Percentiles rank a stretch among this genome's conserved stretches.
Evolutionary conservation across 1,139 yeast genomes (phyloP).

Genomic region (Yamadazyma oceani): DNA sequence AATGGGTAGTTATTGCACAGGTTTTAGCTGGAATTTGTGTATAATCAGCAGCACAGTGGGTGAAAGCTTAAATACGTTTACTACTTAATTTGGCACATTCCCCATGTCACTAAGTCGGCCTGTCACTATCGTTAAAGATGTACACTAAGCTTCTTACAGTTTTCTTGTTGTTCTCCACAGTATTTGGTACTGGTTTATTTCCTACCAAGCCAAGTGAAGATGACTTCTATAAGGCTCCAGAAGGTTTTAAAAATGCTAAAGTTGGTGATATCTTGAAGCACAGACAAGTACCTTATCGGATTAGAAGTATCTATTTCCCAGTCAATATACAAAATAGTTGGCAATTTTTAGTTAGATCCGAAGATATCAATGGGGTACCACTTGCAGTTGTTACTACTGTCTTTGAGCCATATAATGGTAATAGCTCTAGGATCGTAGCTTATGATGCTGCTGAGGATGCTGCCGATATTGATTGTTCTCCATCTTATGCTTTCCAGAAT

Average conservation of each 20-base stretch:
- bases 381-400: conserved; percentile 32
- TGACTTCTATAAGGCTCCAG: conserved; percentile 24
- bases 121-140: too few relatives aligned
- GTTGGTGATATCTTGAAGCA: conserved; percentile 23
- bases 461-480: conserved; percentile 28
- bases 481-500: conserved; percentile 29
- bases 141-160: too few relatives aligned
- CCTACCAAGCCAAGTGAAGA: conserved; percentile 17
- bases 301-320: conserved; percentile 18
- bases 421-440: conserved; percentile 27
- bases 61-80: too few relatives aligned
- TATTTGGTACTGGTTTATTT: neutral
- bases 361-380: conserved; percentile 30
- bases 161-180: too few relatives aligned
- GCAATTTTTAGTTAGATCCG: conserved; percentile 34
- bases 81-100: too few relatives aligned
- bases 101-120: too few relatives aligned
- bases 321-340: conserved; percentile 27
- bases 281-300: conserved; percentile 22
- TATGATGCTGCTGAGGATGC: conserved; percentile 37
- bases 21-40: too few relatives aligned
- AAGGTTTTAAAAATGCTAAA: conserved; percentile 19
- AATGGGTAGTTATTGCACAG: too few relatives aligned
- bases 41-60: too few relatives aligned
- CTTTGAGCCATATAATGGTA: conserved; percentile 32